Evolutionary conservation across 2,329 filamentous ascomycete genomes (phyloP), one percentile per base, ranked within the genome.

Genomic region (Fusarium stilboides): DNA sequence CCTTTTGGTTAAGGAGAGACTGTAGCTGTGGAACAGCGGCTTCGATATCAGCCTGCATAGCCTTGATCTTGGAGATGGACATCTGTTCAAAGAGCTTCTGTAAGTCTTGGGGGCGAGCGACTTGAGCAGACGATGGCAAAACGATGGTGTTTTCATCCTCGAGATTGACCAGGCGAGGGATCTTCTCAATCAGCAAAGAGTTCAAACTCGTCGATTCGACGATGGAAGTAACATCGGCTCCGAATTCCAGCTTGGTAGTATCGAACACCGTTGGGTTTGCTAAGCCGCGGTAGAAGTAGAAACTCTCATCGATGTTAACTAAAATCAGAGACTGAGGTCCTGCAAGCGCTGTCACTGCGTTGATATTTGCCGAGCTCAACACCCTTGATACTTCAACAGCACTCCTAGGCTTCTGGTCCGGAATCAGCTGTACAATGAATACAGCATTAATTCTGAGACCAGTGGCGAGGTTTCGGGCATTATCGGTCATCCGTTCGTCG

Each of bases 241-340:
- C 62, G 33, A 65, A 65, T 2, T 39, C 42, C 3, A 65, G 7
- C 24, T 65, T 53, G 4, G 45, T n/a, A 1, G 46, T 42, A 12
- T 65, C 40, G 7, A 65, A 17, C 5, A 53, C 13, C 19, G 34
- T 13, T 5, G 43, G 20, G 4, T 65, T 37, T 0, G 53, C 60
- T 1, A 65, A 13, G 9, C 62, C 62, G 0, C 62, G 62, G 3
- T 65, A 65, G 15, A 65, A 65, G 3, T 60, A 65, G 2, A 65
- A 43, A 10, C 24, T 60, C 0, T 60, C 53, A 4, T 8, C 53
- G 1, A 42, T 36, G 0, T 6, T 42, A 0, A 9, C 52, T 13
- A 65, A 14, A 0, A 65, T 37, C 13, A 65, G 17, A 24, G 60
- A 65, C 24, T 65, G 62, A n/a, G 62, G 60, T 5, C 62, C 62